Base-by-base conservation (phyloP, 2,329 filamentous ascomycete genomes). In the Blastomyces silverae region DNA sequence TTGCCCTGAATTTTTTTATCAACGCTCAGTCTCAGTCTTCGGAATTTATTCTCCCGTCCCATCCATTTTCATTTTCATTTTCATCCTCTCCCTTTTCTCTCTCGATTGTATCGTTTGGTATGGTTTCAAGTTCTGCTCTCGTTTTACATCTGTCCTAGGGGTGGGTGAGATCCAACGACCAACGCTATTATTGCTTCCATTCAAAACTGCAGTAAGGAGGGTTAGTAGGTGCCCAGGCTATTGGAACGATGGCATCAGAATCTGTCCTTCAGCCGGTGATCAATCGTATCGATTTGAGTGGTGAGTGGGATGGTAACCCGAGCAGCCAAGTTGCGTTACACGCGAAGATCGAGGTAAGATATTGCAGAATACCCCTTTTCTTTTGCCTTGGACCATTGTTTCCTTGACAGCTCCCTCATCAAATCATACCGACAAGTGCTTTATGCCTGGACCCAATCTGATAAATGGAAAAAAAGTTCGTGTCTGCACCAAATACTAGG, bases 281-380 rank as follows among this genome's bases (percentile, higher is more conserved):
- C 63, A 71, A 64, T 50, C 71, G 73, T 34, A 68, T 77, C 10
- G 72, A 76, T 50, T 53, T 77, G 28, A 70, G 66, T 44, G 72
- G 73, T 17, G 70, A 70, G 17, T 77, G 75, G 75, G 69, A 68
- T 61, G 75, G 74, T 37, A 66, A 70, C 39, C 62, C 64, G 3
- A 62, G 60, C 10, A 68, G 71, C 39, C 67, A 71, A 37, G 70
- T 74, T 22, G 65, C 69, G 28, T 58, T 75, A 52, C 69, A 64
- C 22, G 68, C 76, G 3, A 67, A 69, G 1, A 57, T 77, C 10
- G 73, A 77, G 66, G 75, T 77, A 72, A 57, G 62, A 13, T 37
- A 44, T 42, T 4, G 15, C 11, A 7, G 37, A 1, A 6, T 37
- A 37, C 31, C 7, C 37, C 34, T 2, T 20, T 39, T 44, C 44